A percentile compares a stretch with the other conserved stretches of the same genome.
These are phyloP conservation scores for Excoecaria agallocha DNA, from an alignment of 345 rosid species.

Conservation along the genomic window DNA sequence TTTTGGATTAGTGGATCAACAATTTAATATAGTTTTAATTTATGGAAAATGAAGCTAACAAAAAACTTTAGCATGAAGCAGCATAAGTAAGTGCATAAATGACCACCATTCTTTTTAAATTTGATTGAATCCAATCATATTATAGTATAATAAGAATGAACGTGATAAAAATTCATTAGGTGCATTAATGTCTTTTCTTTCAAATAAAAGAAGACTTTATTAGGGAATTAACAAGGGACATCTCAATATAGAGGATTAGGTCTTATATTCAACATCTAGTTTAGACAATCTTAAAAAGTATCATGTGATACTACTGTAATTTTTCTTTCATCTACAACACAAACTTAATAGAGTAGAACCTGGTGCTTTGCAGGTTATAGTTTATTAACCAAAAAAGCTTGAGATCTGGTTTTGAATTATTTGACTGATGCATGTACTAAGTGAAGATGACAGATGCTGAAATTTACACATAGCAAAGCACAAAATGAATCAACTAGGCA, in stretches of 20 bases:
- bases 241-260: background rate
- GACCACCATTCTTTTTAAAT: background rate
- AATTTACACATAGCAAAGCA: background rate
- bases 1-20: constrained; percentile 9
- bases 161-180: too few species aligned
- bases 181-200: background rate
- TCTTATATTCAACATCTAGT: background rate
- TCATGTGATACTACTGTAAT: too few species aligned
- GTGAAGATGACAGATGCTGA: background rate
- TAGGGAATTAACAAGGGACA: background rate
- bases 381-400: background rate
- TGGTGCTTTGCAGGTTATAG: background rate
- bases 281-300: background rate
- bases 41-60: background rate
- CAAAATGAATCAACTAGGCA: background rate
- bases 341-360: background rate
- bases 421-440: background rate
- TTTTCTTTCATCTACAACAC: background rate
- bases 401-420: background rate
- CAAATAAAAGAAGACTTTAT: background rate
- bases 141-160: background rate
- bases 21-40: background rate
- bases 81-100: background rate
- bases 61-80: background rate
- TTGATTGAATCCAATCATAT: background rate